phyloP scores from a whole-genome alignment of 345 rosid genomes.

The Rubroshorea leprosula region DNA sequence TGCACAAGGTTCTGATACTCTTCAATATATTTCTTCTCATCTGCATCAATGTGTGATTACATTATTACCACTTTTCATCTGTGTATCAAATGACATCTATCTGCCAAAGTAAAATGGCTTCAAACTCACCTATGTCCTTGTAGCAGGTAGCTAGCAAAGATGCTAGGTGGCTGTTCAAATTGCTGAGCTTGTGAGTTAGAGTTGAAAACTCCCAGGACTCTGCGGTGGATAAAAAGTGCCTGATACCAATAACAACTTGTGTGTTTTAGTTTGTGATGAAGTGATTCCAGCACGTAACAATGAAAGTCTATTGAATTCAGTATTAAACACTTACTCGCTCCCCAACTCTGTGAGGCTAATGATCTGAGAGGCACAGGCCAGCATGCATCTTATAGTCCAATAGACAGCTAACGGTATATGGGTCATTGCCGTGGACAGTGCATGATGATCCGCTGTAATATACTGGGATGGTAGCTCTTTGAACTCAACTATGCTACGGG shows the following conservation, averaged over 20 bases:
- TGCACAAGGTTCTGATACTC: conserved; percentile 26
- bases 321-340: conserved; percentile 42
- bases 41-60: conserved; percentile 22
- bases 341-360: conserved; percentile 44
- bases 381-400: conserved; percentile 68
- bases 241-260: conserved; percentile 17
- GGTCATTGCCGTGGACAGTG: conserved; percentile 28
- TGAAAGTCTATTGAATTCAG: not conserved
- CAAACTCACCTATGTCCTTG: conserved; percentile 35
- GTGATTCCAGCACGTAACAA: not conserved
- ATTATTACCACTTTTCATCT: not conserved
- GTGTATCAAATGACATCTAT: not conserved
- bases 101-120: not conserved
- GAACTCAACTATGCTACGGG: conserved; percentile 48
- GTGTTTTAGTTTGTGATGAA: not conserved
- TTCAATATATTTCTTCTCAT: conserved; percentile 29
- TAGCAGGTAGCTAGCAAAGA: conserved; percentile 30
- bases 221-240: conserved; percentile 45
- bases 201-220: conserved; percentile 70
- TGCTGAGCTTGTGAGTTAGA: conserved; percentile 49
- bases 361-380: conserved; percentile 64
- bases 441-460: conserved; percentile 36
- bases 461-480: conserved; percentile 59
- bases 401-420: conserved; percentile 70
- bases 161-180: conserved; percentile 36